These are phyloP conservation scores for Apiotrichum laibachii DNA, from an alignment of 1,284 basidiomycete species.

Conservation along the genomic window DNA sequence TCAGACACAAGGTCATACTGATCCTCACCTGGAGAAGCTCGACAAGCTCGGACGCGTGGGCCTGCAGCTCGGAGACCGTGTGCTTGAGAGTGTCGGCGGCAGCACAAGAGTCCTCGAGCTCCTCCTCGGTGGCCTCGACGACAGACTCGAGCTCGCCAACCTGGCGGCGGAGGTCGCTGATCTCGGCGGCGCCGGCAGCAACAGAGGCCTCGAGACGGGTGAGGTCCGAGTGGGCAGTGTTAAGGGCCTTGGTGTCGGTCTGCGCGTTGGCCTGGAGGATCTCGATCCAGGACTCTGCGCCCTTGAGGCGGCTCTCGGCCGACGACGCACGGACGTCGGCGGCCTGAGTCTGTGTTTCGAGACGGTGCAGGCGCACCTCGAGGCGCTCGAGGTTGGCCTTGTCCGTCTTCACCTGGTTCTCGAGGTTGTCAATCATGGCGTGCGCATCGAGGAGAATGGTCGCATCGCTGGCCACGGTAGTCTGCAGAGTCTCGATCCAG, in stretches of 20 bases:
- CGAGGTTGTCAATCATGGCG: background rate
- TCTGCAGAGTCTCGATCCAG: background rate
- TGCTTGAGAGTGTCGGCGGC: slow-evolving; percentile 4
- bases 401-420: background rate
- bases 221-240: background rate
- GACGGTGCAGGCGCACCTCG: background rate
- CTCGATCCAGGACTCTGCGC: background rate
- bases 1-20: background rate
- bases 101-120: slow-evolving; percentile 2
- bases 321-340: background rate
- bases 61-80: background rate
- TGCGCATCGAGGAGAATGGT: background rate
- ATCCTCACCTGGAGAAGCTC: slow-evolving; percentile 4
- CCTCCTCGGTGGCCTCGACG: slow-evolving; percentile 5
- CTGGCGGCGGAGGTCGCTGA: slow-evolving; percentile 2
- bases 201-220: background rate
- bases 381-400: background rate
- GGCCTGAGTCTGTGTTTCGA: background rate
- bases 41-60: background rate
- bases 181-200: background rate
- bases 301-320: background rate
- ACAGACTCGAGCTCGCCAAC: background rate
- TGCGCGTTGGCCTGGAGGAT: background rate
- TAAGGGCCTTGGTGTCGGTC: background rate
- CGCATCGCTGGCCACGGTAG: background rate